Conservation (phyloP, 768 basidiomycete genomes). For the Boletus rubroflammeus region DNA sequence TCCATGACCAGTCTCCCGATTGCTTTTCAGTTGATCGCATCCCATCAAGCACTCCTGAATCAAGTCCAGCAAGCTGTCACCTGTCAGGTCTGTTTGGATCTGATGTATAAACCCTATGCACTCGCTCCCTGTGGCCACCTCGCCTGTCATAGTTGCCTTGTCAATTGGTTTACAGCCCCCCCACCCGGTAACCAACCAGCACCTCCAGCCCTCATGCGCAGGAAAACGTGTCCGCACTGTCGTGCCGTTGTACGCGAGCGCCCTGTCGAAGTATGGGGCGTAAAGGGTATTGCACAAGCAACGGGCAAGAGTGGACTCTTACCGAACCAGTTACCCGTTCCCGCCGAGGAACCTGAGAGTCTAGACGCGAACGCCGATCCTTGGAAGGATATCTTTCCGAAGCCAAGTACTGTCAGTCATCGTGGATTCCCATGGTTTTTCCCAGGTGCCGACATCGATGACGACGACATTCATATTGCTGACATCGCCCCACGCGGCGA, state of each 20-base stretch:
- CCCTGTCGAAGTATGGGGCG: conserved; percentile 47
- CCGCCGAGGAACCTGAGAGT: conserved; percentile 26
- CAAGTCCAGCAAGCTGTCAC: conserved; percentile 61
- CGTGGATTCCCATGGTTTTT: conserved; percentile 24
- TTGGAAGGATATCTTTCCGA: conserved; percentile 63
- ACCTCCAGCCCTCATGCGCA: conserved; percentile 31
- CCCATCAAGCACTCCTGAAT: conserved; percentile 51
- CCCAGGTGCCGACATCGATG: conserved; percentile 19
- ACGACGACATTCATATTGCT: conserved; percentile 14
- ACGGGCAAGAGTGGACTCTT: conserved; percentile 54
- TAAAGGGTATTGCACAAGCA: conserved; percentile 44
- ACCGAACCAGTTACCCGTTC: conserved; percentile 20
- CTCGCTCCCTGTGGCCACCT: conserved; percentile 75
- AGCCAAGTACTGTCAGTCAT: conserved; percentile 3
- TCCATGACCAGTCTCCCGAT: neutral
- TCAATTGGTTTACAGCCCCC: conserved; percentile 68
- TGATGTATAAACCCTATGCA: conserved; percentile 69
- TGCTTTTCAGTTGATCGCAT: conserved; percentile 41
- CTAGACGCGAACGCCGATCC: conserved; percentile 43
- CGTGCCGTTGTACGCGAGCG: conserved; percentile 41
- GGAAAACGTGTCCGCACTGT: conserved; percentile 45
- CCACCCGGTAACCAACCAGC: conserved; percentile 25
- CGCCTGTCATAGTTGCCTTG: conserved; percentile 66
- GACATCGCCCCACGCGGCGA: conserved; percentile 26
- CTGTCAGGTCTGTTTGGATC: conserved; percentile 77